phyloP scores from a whole-genome alignment of 352 stramenopile species.

The Globisporangium parvum region DNA sequence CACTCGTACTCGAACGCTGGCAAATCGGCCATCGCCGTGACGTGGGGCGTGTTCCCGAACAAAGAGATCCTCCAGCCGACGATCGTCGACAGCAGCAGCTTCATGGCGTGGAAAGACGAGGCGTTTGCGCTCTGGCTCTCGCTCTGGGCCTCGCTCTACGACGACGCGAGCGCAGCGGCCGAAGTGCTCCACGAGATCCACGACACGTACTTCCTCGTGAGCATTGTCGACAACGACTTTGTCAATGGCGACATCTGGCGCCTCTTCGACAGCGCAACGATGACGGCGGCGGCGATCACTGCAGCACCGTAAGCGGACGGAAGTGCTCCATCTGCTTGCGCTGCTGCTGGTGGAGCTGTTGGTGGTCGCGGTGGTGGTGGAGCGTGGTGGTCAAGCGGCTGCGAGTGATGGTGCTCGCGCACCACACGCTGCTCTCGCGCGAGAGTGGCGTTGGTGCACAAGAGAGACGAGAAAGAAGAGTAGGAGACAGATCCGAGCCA shows the following conservation, averaged over 20 bases:
- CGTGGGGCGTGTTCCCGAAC: slow-evolving; percentile 97
- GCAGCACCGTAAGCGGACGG: background rate
- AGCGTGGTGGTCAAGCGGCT: too few relatives aligned
- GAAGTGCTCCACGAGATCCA: slow-evolving; percentile 94
- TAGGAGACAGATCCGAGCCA: slow-evolving; percentile 10
- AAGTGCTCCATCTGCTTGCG: too few relatives aligned
- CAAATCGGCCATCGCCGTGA: slow-evolving; percentile 93
- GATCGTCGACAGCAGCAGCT: slow-evolving; percentile 97
- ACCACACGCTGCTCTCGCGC: too few relatives aligned
- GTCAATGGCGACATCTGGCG: slow-evolving; percentile 84
- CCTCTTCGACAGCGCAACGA: slow-evolving; percentile 38
- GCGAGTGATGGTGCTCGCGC: background rate
- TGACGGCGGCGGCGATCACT: slow-evolving; percentile 14
- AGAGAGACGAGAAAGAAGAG: slow-evolving; percentile 4
- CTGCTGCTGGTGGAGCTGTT: too few relatives aligned
- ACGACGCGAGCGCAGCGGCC: slow-evolving; percentile 83
- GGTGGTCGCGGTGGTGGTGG: background rate
- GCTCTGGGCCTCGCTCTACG: slow-evolving; percentile 96
- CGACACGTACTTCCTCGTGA: slow-evolving; percentile 97
- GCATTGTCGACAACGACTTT: slow-evolving; percentile 99
- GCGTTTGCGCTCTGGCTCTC: slow-evolving; percentile 96
- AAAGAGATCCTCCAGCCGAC: slow-evolving; percentile 96
- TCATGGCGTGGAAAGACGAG: slow-evolving; percentile 95
- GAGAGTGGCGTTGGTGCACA: too few relatives aligned
- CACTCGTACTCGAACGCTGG: slow-evolving; percentile 88